These are phyloP conservation scores for Thraustotheca clavata DNA, from an alignment of 352 stramenopile genomes.

Conservation along the genomic window DNA sequence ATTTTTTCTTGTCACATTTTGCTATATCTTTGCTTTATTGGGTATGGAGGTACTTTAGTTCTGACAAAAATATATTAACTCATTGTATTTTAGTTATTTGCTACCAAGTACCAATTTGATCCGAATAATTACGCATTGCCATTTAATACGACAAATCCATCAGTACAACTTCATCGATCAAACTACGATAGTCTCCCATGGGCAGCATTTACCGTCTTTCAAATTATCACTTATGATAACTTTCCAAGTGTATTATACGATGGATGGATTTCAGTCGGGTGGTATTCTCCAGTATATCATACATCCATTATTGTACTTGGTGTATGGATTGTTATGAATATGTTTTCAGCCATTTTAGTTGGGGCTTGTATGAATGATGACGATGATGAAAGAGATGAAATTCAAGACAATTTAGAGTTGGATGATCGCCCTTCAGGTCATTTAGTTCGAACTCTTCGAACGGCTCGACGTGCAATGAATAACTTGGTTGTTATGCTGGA, in stretches of 20 bases:
- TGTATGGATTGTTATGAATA: constrained; percentile 89
- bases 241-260: constrained; percentile 94
- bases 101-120: constrained; percentile 92
- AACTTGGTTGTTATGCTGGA: neutral
- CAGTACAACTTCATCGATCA: constrained; percentile 27
- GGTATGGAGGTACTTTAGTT: constrained; percentile 20
- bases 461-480: neutral
- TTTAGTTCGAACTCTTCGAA: neutral
- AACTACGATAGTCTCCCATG: constrained; percentile 87
- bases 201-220: constrained; percentile 82
- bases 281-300: constrained; percentile 54
- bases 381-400: constrained; percentile 25
- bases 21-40: constrained; percentile 90
- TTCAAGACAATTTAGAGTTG: neutral
- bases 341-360: constrained; percentile 91
- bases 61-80: neutral
- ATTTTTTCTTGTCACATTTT: constrained; percentile 92
- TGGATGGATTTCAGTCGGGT: constrained; percentile 68
- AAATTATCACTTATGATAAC: constrained; percentile 92
- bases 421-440: neutral
- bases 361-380: constrained; percentile 81
- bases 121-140: constrained; percentile 7
- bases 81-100: constrained; percentile 73
- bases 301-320: constrained; percentile 84
- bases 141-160: constrained; percentile 16